These are phyloP conservation scores for Saccharomyces hybrid DNA, from an alignment of 1,139 yeast species.

Conservation along the genomic window DNA sequence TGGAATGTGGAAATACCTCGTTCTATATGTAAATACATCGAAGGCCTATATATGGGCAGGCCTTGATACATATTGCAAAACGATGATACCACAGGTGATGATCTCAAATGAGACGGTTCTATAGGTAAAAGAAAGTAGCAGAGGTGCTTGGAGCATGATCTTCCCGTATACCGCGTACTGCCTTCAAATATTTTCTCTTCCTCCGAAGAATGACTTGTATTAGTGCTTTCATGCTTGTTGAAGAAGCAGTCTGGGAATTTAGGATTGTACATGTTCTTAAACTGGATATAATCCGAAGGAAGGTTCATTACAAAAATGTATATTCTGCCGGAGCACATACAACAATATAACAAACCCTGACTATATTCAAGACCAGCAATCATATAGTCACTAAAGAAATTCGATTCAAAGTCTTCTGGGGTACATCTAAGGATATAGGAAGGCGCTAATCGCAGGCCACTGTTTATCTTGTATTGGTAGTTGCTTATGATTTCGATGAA, in stretches of 20 bases:
- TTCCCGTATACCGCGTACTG: conserved; percentile 12
- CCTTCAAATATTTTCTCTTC: conserved; percentile 16
- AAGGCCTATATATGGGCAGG: conserved; percentile 15
- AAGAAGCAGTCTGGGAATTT: background rate
- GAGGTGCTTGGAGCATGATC: conserved; percentile 16
- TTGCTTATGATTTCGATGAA: conserved; percentile 24
- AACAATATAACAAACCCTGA: conserved; percentile 24
- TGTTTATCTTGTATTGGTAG: conserved; percentile 15
- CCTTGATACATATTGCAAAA: conserved; percentile 6
- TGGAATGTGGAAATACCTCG: conserved; percentile 21
- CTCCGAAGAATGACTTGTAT: background rate
- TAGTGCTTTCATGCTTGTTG: background rate
- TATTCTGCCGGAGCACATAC: conserved; percentile 21
- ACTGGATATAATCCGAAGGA: conserved; percentile 21
- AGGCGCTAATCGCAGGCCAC: conserved; percentile 12
- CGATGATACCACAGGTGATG: background rate
- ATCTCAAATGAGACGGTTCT: conserved; percentile 10
- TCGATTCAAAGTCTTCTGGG: conserved; percentile 13
- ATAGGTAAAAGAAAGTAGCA: conserved; percentile 24
- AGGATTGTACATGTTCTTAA: conserved; percentile 9
- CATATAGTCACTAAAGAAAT: conserved; percentile 11
- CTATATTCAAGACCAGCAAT: conserved; percentile 23
- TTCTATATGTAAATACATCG: conserved; percentile 19
- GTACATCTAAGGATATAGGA: conserved; percentile 20
- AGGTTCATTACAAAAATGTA: conserved; percentile 23